Percentiles rank a stretch among this genome's conserved stretches.
Evolutionary conservation across 345 rosid species (phyloP).

Genomic region (Trapa incisa): DNA sequence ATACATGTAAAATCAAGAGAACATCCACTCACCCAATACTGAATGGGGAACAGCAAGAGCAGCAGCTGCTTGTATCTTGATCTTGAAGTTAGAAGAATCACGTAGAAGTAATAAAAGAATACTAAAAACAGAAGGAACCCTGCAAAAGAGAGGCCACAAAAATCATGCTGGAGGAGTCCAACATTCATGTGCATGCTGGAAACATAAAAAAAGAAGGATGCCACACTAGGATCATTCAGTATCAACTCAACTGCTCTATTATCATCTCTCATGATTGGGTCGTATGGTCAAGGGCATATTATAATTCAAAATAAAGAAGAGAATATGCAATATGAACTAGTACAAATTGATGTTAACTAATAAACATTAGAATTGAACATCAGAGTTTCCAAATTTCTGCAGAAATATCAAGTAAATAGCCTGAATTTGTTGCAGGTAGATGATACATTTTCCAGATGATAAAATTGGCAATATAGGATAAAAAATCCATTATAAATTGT

Average conservation of each 20-base stretch:
- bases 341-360: too few relatives aligned
- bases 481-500: neutral
- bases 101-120: slow-evolving; percentile 65
- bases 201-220: neutral
- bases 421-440: neutral
- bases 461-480: neutral
- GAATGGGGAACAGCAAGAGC: slow-evolving; percentile 81
- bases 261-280: neutral
- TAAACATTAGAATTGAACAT: neutral
- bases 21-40: slow-evolving; percentile 38
- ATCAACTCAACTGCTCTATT: neutral
- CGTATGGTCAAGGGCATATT: neutral
- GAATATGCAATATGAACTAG: neutral
- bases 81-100: slow-evolving; percentile 86
- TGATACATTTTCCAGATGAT: neutral
- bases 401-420: neutral
- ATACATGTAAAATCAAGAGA: neutral
- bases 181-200: neutral
- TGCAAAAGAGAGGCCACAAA: slow-evolving; percentile 14
- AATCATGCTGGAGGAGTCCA: neutral
- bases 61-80: slow-evolving; percentile 94
- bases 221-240: neutral
- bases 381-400: neutral
- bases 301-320: neutral
- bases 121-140: slow-evolving; percentile 90